These are phyloP conservation scores for Closterium sp. DNA, from an alignment of 139 green algal species.

Conservation along the genomic window DNA sequence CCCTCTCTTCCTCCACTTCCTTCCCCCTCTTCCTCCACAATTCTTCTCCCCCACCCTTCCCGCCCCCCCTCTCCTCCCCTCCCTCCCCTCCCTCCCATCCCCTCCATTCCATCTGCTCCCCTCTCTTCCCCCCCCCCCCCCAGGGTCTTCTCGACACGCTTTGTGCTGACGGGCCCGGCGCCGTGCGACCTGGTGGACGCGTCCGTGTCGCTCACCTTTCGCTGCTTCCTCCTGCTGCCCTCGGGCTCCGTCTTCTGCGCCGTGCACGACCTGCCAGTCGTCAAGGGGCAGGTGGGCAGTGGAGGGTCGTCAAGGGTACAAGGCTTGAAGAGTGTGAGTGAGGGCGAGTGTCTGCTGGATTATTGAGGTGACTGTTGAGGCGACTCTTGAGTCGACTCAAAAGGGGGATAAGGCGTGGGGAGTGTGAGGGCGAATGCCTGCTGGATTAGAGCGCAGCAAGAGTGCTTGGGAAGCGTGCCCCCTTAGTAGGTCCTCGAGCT, in stretches of 20 bases:
- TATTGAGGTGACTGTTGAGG: neutral
- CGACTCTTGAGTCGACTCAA: no score
- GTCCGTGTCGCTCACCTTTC: slow-evolving; percentile 32
- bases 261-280: slow-evolving; percentile 18
- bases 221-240: slow-evolving; percentile 24
- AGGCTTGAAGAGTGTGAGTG: neutral
- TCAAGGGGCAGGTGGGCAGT: slow-evolving; percentile 2
- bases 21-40: neutral
- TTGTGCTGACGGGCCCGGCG: slow-evolving; percentile 39
- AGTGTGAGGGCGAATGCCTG: no score
- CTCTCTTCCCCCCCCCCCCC: neutral
- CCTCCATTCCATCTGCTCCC: neutral
- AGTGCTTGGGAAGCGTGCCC: no score
- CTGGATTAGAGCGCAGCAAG: no score
- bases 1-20: neutral
- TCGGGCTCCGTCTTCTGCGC: slow-evolving; percentile 27
- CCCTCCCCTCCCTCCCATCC: neutral
- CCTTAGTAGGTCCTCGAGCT: slow-evolving; percentile 13
- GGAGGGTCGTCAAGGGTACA: neutral
- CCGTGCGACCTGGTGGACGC: slow-evolving; percentile 45
- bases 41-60: neutral
- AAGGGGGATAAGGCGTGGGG: neutral
- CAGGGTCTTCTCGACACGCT: slow-evolving; percentile 35
- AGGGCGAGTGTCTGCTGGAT: neutral
- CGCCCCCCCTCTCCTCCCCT: neutral